phyloP scores from a whole-genome alignment of 2,329 filamentous ascomycete species.

The Diaporthe sp. region DNA sequence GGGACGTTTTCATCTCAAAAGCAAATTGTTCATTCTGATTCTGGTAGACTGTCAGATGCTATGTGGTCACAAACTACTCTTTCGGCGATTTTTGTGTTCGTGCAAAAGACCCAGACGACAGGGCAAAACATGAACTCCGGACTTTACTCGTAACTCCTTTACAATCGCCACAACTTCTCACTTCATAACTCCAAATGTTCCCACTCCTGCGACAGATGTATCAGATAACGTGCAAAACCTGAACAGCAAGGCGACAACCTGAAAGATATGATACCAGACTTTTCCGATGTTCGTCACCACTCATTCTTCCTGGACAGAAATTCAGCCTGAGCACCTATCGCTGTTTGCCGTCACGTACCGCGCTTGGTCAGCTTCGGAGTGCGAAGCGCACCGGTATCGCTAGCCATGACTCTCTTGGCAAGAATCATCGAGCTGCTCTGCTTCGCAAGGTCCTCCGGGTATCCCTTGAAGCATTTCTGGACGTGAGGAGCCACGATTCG shows the following conservation, averaged over 20 bases:
- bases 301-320: not conserved
- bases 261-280: not conserved
- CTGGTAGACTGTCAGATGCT: not conserved
- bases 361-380: not conserved
- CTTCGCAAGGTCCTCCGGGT: not conserved
- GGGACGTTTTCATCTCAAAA: not conserved
- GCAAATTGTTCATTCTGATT: not conserved
- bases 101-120: not conserved
- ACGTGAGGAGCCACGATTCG: slow-evolving; percentile 10
- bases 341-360: not conserved
- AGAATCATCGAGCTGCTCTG: slow-evolving; percentile 16
- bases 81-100: not conserved
- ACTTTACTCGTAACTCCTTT: not conserved
- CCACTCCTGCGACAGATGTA: not conserved
- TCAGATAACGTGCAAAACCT: not conserved
- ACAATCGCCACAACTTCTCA: not conserved
- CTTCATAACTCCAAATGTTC: not conserved
- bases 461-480: slow-evolving; percentile 20
- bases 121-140: not conserved
- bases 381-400: not conserved
- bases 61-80: not conserved
- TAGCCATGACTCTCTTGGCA: slow-evolving; percentile 7
- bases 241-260: not conserved
- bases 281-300: not conserved
- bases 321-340: too few relatives aligned